Evolutionary conservation across 495 filamentous ascomycete species (phyloP), one percentile per base, ranked within the genome.

Genomic region (Hypomontagnella submonticulosa): DNA sequence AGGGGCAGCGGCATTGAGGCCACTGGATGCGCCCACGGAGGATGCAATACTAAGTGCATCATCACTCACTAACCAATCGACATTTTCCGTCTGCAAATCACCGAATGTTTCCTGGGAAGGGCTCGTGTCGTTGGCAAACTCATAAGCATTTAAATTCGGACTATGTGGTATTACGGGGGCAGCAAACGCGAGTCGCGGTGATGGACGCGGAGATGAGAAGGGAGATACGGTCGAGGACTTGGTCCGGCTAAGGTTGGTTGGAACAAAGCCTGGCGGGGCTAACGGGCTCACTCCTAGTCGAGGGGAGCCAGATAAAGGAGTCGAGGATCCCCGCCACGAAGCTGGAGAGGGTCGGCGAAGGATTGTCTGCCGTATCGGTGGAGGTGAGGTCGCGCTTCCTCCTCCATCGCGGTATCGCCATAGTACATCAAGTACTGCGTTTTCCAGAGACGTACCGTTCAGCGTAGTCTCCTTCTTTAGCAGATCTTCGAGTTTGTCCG

Each of bases 61-160:
- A 69, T 99, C 96, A 61, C 88, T 93, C 38, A 97, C 92, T 36
- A 98, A 81, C 96, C 95, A 98, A 73, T 97, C 93, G 40, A 98
- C 92, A 63, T 91, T 94, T 73, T 98, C 95, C 58, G 88, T 93
- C 51, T 93, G 93, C 66, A 91, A 88, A 70, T 98, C 94, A 10
- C 92, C 93, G 73, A 96, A 97, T 49, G 90, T 88, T 61, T 97
- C 93, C 27, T 89, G 88, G 8, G 89, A 83, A 15, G 91, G 89
- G 20, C 85, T 89, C 34, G 90, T 82, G 60, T 86, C 84, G 75
- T 69, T 91, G 78, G 77, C 87, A 73, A 97, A 96, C 73, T 96
- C 92, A 76, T 98, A 98, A 12, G 95, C 92, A 73, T 93, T 96
- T 49, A 98, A 72, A 70, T 84, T 97, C 27, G 96, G 96, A 51